Percentiles rank a stretch among this genome's conserved stretches.
Conservation (phyloP, 2,329 filamentous ascomycete genomes). For the Stromatinia cepivora region DNA sequence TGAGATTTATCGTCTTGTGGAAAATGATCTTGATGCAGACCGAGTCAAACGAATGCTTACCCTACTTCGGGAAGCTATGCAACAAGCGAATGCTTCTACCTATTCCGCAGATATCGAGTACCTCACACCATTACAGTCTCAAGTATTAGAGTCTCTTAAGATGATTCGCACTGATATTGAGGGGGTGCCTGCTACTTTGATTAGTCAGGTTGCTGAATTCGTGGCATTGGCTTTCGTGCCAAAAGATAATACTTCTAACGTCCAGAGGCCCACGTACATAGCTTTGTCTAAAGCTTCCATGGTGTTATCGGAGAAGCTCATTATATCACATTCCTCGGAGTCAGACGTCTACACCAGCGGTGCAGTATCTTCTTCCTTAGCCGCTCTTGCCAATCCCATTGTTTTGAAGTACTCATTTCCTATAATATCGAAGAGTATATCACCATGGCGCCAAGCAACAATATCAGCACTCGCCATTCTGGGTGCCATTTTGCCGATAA, state of each 20-base stretch:
- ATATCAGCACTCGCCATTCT: constrained; percentile 68
- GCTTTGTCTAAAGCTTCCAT: constrained; percentile 85
- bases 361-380: constrained; percentile 64
- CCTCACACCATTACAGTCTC: constrained; percentile 69
- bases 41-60: constrained; percentile 67
- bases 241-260: constrained; percentile 40
- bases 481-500: constrained; percentile 61
- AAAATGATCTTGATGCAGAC: constrained; percentile 60
- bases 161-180: constrained; percentile 65
- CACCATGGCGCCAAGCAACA: constrained; percentile 81
- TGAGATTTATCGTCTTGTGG: constrained; percentile 76
- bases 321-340: constrained; percentile 60
- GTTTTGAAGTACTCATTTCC: constrained; percentile 77
- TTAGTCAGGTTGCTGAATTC: constrained; percentile 69
- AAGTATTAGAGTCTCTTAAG: constrained; percentile 67
- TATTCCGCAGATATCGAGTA: constrained; percentile 74
- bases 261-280: constrained; percentile 73
- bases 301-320: constrained; percentile 62
- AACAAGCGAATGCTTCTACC: constrained; percentile 64
- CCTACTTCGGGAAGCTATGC: constrained; percentile 69
- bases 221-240: constrained; percentile 65
- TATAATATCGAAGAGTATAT: constrained; percentile 66
- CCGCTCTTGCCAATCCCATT: constrained; percentile 69
- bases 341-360: constrained; percentile 69
- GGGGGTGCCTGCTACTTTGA: constrained; percentile 66